Evolutionary conservation across 2,329 filamentous ascomycete species (phyloP).

Genomic region (Paecilomyces sp.): DNA sequence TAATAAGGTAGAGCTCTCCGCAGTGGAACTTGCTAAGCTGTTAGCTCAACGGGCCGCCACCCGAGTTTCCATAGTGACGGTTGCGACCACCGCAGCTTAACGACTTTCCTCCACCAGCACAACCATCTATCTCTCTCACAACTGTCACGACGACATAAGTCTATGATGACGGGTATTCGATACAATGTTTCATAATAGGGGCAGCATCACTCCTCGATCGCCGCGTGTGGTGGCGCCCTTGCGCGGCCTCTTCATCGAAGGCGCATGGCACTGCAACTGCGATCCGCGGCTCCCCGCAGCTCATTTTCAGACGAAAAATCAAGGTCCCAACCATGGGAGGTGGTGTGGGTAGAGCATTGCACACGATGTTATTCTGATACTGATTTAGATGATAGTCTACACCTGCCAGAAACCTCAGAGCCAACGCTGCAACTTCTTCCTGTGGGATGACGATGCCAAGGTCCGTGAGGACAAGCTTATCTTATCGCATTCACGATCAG

Average conservation of each 20-base stretch:
- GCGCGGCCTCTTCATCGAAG: slow-evolving; percentile 35
- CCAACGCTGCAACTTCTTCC: slow-evolving; percentile 52
- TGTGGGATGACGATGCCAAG: slow-evolving; percentile 55
- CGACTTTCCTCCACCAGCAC: neutral
- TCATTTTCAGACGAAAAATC: slow-evolving; percentile 52
- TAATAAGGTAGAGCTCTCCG: neutral
- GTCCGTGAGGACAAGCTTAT: slow-evolving; percentile 45
- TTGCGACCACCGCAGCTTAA: neutral
- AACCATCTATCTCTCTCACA: neutral
- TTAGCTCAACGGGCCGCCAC: neutral
- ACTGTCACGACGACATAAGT: neutral
- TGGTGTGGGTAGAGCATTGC: slow-evolving; percentile 37
- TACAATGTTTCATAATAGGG: slow-evolving; percentile 19
- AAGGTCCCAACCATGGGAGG: slow-evolving; percentile 48
- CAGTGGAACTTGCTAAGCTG: neutral
- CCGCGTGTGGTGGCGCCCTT: slow-evolving; percentile 11
- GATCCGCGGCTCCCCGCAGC: slow-evolving; percentile 46
- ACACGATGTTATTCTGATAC: neutral
- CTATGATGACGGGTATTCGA: neutral
- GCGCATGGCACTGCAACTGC: slow-evolving; percentile 51
- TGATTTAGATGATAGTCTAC: slow-evolving; percentile 37
- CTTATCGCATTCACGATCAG: slow-evolving; percentile 43
- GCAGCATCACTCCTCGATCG: slow-evolving; percentile 12
- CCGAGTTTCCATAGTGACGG: neutral
- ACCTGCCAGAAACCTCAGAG: slow-evolving; percentile 47